These are phyloP conservation scores for Solanum chaucha DNA, from an alignment of 257 asterid species.

Conservation along the genomic window DNA sequence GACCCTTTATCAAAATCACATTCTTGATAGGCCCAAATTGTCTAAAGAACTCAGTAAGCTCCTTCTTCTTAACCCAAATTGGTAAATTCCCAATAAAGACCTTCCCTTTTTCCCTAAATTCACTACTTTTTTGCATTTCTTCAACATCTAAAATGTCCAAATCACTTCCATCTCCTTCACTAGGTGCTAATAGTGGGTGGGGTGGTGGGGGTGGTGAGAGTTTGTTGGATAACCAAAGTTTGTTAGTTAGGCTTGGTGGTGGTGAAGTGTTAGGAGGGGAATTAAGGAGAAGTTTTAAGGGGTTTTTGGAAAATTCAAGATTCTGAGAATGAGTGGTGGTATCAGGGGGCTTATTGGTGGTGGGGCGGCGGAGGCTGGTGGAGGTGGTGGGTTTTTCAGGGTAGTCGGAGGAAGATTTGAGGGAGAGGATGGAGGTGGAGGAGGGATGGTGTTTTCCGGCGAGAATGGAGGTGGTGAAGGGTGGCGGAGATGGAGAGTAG, in stretches of 20 bases:
- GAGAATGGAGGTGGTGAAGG: conserved; percentile 8
- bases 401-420: conserved; percentile 14
- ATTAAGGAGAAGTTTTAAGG: conserved; percentile 44
- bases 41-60: conserved; percentile 77
- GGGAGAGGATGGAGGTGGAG: conserved; percentile 17
- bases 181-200: background rate
- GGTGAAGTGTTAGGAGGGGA: conserved; percentile 2
- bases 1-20: conserved; percentile 77
- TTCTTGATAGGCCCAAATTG: conserved; percentile 86
- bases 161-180: conserved; percentile 5
- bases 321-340: conserved; percentile 16
- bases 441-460: conserved; percentile 10
- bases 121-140: conserved; percentile 18
- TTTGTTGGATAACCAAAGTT: conserved; percentile 80
- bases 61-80: conserved; percentile 70
- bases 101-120: conserved; percentile 70
- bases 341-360: conserved; percentile 38
- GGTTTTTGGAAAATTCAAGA: conserved; percentile 41
- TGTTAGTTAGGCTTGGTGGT: conserved; percentile 37
- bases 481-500: conserved; percentile 19
- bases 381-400: conserved; percentile 2
- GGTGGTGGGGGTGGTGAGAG: conserved; percentile 47
- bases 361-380: conserved; percentile 58
- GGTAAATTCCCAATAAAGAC: conserved; percentile 92
- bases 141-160: conserved; percentile 6